Evolutionary conservation across 176 grass and related monocot genomes (phyloP).

Genomic region (Triticum monococcum): DNA sequence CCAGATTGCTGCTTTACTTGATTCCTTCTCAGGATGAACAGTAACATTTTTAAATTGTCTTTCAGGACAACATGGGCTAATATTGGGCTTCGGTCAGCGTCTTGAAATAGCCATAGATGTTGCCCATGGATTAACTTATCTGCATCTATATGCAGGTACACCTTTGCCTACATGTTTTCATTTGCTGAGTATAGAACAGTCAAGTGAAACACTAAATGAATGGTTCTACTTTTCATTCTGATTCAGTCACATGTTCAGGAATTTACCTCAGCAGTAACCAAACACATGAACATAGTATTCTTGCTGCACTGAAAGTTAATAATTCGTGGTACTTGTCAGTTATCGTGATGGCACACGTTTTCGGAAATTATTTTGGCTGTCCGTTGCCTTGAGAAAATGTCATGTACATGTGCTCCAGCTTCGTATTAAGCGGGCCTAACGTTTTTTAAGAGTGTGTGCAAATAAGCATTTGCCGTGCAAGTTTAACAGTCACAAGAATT

Average conservation of each 20-base stretch:
- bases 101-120: conserved; percentile 94
- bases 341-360: not conserved
- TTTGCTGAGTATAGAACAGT: conserved; percentile 3
- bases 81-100: conserved; percentile 80
- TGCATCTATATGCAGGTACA: conserved; percentile 93
- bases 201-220: not conserved
- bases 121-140: conserved; percentile 94
- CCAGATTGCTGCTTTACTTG: conserved; percentile 28
- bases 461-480: not conserved
- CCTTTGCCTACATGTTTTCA: conserved; percentile 26
- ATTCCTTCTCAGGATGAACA: not conserved
- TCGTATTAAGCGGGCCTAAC: not conserved
- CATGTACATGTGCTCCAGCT: not conserved
- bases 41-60: conserved; percentile 37
- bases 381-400: not conserved
- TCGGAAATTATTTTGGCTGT: not conserved
- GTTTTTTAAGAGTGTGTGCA: not conserved
- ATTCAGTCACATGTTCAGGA: not conserved
- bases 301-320: not conserved
- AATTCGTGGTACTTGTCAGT: not conserved
- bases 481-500: not conserved
- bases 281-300: not conserved
- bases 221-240: not conserved
- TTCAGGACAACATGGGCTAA: conserved; percentile 62
- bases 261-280: not conserved